phyloP scores from a whole-genome alignment of 768 basidiomycete species.

The Erythrobasidium yunnanense region DNA sequence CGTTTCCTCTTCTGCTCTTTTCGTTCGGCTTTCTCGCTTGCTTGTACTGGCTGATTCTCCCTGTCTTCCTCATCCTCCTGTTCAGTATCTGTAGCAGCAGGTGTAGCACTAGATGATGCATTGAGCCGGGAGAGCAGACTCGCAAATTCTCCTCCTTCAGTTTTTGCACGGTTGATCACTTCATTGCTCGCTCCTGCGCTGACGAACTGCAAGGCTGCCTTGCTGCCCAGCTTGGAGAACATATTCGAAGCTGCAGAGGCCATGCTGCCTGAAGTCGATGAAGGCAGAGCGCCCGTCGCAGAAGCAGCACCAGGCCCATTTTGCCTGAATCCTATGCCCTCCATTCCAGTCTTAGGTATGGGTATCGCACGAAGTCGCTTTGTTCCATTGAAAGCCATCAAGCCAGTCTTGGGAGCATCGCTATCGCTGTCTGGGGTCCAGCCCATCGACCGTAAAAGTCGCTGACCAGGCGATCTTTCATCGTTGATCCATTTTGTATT shows the following conservation, averaged over 20 bases:
- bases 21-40: not conserved
- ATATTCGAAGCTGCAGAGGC: slow-evolving; percentile 27
- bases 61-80: slow-evolving; percentile 25
- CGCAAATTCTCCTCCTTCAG: slow-evolving; percentile 35
- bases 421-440: slow-evolving; percentile 29
- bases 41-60: slow-evolving; percentile 10
- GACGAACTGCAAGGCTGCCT: slow-evolving; percentile 22
- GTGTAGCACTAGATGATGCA: slow-evolving; percentile 26
- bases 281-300: slow-evolving; percentile 12
- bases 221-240: slow-evolving; percentile 18
- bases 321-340: slow-evolving; percentile 34
- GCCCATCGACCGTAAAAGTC: slow-evolving; percentile 35
- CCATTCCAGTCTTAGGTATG: slow-evolving; percentile 33
- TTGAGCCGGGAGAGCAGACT: slow-evolving; percentile 34
- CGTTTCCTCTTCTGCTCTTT: slow-evolving; percentile 17
- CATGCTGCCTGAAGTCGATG: slow-evolving; percentile 8
- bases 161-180: slow-evolving; percentile 20
- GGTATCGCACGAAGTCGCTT: slow-evolving; percentile 35
- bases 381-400: slow-evolving; percentile 31
- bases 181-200: slow-evolving; percentile 25
- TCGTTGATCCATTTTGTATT: slow-evolving; percentile 30
- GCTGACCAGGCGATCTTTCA: slow-evolving; percentile 33
- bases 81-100: slow-evolving; percentile 26
- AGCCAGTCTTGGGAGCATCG: slow-evolving; percentile 23
- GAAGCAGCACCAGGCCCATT: slow-evolving; percentile 28